Conservation (phyloP, 179 eudicot genomes). For the Kewa caespitosa region DNA sequence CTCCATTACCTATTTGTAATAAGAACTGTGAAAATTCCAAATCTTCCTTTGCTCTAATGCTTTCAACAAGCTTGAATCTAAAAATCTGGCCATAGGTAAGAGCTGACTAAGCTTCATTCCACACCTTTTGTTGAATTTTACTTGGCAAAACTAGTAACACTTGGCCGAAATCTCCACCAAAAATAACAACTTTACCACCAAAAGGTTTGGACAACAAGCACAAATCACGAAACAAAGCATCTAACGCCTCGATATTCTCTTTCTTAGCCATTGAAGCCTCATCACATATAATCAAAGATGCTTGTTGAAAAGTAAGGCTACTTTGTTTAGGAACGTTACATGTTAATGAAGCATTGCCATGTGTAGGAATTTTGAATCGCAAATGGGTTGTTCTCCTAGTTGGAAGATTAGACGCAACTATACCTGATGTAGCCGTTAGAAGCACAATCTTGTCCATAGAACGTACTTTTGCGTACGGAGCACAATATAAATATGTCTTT, state of each 20-base stretch:
- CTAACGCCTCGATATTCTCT: slow-evolving; percentile 8
- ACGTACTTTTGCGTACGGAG: neutral
- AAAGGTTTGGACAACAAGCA: neutral
- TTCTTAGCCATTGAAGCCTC: slow-evolving; percentile 22
- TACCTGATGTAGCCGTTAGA: slow-evolving; percentile 19
- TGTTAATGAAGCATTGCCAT: neutral
- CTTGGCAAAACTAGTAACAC: neutral
- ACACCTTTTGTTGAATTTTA: slow-evolving; percentile 1
- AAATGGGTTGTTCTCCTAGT: slow-evolving; percentile 23
- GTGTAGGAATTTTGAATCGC: slow-evolving; percentile 20
- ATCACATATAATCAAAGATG: slow-evolving; percentile 17
- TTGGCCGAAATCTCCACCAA: slow-evolving; percentile 10
- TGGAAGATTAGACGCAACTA: slow-evolving; percentile 24
- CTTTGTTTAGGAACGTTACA: slow-evolving; percentile 10
- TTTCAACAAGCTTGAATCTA: slow-evolving; percentile 1
- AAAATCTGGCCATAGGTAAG: slow-evolving; percentile 7
- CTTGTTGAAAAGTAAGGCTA: neutral
- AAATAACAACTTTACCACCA: slow-evolving; percentile 23
- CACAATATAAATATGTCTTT: slow-evolving; percentile 2
- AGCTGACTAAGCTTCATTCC: slow-evolving; percentile 15
- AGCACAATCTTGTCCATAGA: slow-evolving; percentile 14
- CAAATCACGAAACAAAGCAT: neutral
- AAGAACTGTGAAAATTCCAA: slow-evolving; percentile 12
- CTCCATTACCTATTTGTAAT: slow-evolving; percentile 20
- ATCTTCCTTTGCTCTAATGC: slow-evolving; percentile 22